Percentiles rank a stretch among this genome's conserved stretches.
Conservation (phyloP, 805 yeast species). For the Lachancea quebecensis region DNA sequence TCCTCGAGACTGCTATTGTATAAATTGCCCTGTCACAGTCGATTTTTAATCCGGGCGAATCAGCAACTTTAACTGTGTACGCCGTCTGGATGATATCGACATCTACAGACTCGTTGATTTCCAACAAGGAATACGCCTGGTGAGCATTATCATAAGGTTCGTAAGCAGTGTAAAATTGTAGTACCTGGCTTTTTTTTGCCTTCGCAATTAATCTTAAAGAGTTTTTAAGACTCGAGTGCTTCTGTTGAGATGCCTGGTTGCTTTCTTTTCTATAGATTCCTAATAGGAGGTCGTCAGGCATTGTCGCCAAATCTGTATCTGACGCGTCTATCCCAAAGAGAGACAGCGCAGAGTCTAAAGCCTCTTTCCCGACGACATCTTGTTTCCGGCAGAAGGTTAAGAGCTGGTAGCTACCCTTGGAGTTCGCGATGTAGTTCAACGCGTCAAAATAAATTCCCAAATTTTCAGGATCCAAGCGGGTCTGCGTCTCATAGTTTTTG, state of each 20-base stretch:
- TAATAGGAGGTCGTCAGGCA: constrained; percentile 28
- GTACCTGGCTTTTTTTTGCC: constrained; percentile 31
- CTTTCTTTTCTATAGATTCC: constrained; percentile 31
- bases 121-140: constrained; percentile 50
- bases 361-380: constrained; percentile 47
- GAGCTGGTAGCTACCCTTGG: constrained; percentile 41
- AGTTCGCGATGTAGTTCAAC: constrained; percentile 43
- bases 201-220: constrained; percentile 36
- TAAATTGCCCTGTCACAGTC: constrained; percentile 48
- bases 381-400: constrained; percentile 43
- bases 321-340: constrained; percentile 31
- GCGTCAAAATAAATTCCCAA: constrained; percentile 54
- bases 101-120: constrained; percentile 45
- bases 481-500: constrained; percentile 39
- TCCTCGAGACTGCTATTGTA: constrained; percentile 52
- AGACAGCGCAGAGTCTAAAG: constrained; percentile 35
- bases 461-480: constrained; percentile 37
- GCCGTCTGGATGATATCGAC: constrained; percentile 75
- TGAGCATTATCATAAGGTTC: constrained; percentile 38
- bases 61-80: constrained; percentile 56
- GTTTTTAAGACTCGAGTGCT: constrained; percentile 31
- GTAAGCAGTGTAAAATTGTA: constrained; percentile 36
- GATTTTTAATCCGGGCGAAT: constrained; percentile 37
- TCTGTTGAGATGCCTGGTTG: constrained; percentile 7
- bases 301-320: constrained; percentile 13